These are phyloP conservation scores for Lepidium didymum DNA, from an alignment of 345 rosid genomes.

Conservation along the genomic window DNA sequence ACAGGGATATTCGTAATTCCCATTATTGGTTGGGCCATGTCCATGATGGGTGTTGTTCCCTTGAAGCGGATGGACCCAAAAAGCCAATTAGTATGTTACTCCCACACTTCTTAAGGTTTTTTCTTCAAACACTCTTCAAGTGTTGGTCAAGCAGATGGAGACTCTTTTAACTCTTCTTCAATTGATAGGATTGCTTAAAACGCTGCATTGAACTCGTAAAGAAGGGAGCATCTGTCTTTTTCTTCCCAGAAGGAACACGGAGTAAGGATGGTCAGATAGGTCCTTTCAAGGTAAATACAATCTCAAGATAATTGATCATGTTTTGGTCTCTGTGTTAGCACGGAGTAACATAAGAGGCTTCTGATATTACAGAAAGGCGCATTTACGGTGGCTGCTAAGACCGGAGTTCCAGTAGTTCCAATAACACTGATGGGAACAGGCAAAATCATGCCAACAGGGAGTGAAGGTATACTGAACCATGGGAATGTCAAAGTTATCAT, in stretches of 20 bases:
- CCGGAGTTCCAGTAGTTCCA: conserved; percentile 73
- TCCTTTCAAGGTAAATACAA: conserved; percentile 63
- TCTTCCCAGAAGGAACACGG: conserved; percentile 96
- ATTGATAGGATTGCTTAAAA: conserved; percentile 72
- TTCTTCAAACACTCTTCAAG: neutral
- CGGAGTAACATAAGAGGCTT: neutral
- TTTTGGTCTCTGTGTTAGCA: neutral
- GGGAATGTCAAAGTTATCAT: conserved; percentile 67
- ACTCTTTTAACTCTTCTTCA: conserved; percentile 7
- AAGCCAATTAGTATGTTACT: conserved; percentile 70
- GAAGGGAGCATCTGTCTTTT: conserved; percentile 76
- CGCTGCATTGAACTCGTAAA: conserved; percentile 70
- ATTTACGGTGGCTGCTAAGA: conserved; percentile 78
- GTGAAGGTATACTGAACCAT: conserved; percentile 57
- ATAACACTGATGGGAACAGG: conserved; percentile 87
- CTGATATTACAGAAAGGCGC: conserved; percentile 71
- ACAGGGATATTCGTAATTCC: conserved; percentile 71
- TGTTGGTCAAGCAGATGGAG: neutral
- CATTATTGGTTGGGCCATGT: conserved; percentile 91
- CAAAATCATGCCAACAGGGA: conserved; percentile 86
- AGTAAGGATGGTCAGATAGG: conserved; percentile 81
- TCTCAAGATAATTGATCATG: neutral
- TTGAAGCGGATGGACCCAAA: conserved; percentile 83
- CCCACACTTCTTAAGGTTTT: neutral
- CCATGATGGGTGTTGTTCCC: conserved; percentile 75